These are phyloP conservation scores for Discostella pseudostelligera DNA, from an alignment of 108 stramenopile species.

Conservation along the genomic window DNA sequence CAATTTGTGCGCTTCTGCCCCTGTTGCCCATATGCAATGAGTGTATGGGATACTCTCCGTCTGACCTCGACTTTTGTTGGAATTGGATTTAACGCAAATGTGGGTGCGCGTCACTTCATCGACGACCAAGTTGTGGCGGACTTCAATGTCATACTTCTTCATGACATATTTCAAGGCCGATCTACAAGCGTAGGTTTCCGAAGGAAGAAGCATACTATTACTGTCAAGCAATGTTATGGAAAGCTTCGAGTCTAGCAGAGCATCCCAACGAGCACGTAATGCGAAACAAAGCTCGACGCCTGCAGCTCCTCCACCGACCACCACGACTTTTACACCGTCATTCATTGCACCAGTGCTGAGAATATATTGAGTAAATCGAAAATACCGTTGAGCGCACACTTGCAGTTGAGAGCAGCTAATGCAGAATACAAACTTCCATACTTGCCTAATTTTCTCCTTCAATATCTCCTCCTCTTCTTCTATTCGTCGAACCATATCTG, in stretches of 20 bases:
- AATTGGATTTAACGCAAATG: constrained; percentile 45
- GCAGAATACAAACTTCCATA: too few relatives aligned
- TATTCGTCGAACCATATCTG: constrained; percentile 62
- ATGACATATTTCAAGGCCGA: constrained; percentile 45
- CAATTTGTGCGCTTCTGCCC: constrained; percentile 70
- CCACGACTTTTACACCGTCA: constrained; percentile 54
- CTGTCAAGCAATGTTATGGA: constrained; percentile 68
- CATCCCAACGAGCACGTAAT: constrained; percentile 66
- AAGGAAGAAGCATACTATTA: constrained; percentile 54
- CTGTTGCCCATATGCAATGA: constrained; percentile 85
- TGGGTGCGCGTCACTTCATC: constrained; percentile 43
- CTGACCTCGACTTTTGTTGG: constrained; percentile 18
- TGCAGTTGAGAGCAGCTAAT: too few relatives aligned
- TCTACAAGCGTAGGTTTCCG: constrained; percentile 55
- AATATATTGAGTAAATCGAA: constrained; percentile 6
- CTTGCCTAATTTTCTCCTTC: constrained; percentile 35
- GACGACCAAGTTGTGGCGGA: constrained; percentile 51
- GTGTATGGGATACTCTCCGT: constrained; percentile 58
- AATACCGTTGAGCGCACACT: background rate
- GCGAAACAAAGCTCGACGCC: constrained; percentile 93
- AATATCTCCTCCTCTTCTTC: constrained; percentile 41
- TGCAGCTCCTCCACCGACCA: constrained; percentile 96
- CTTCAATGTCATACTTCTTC: constrained; percentile 56
- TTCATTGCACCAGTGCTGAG: background rate
- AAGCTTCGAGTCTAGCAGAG: constrained; percentile 37